A percentile compares a stretch with the other conserved stretches of the same genome.
Evolutionary conservation across 768 basidiomycete genomes (phyloP).

Genomic region (Pleurotus platypus): DNA sequence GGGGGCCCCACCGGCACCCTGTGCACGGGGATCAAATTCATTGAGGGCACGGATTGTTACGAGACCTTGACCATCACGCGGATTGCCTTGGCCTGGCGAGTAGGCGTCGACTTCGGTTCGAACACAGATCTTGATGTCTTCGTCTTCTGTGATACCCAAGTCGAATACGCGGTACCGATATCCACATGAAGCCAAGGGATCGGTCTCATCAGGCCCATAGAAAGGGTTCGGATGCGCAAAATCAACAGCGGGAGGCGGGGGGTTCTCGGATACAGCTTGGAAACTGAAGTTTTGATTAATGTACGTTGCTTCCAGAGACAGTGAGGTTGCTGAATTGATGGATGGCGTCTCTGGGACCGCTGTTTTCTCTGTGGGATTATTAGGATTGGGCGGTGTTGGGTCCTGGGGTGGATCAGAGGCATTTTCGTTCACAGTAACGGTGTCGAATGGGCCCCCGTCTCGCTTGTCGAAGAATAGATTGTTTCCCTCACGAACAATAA

Average conservation of each 20-base stretch:
- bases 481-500: slow-evolving; percentile 90
- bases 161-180: slow-evolving; percentile 97
- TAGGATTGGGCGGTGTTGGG: slow-evolving; percentile 71
- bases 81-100: slow-evolving; percentile 55
- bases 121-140: slow-evolving; percentile 86
- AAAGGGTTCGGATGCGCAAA: slow-evolving; percentile 92
- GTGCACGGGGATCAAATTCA: slow-evolving; percentile 90
- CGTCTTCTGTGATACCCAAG: slow-evolving; percentile 85
- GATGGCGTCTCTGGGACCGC: slow-evolving; percentile 66
- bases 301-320: slow-evolving; percentile 96
- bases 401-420: slow-evolving; percentile 92
- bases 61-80: slow-evolving; percentile 68
- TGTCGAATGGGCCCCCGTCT: slow-evolving; percentile 95
- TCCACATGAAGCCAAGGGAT: slow-evolving; percentile 92
- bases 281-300: slow-evolving; percentile 99
- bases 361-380: slow-evolving; percentile 67
- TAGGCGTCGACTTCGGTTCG: slow-evolving; percentile 97
- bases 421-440: slow-evolving; percentile 98
- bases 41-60: slow-evolving; percentile 94
- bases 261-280: slow-evolving; percentile 82
- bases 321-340: slow-evolving; percentile 90
- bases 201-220: slow-evolving; percentile 89
- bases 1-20: slow-evolving; percentile 92
- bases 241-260: slow-evolving; percentile 61
- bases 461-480: slow-evolving; percentile 97